Base-by-base conservation (phyloP, 495 filamentous ascomycete species). In the Talaromyces trachyspermus region DNA sequence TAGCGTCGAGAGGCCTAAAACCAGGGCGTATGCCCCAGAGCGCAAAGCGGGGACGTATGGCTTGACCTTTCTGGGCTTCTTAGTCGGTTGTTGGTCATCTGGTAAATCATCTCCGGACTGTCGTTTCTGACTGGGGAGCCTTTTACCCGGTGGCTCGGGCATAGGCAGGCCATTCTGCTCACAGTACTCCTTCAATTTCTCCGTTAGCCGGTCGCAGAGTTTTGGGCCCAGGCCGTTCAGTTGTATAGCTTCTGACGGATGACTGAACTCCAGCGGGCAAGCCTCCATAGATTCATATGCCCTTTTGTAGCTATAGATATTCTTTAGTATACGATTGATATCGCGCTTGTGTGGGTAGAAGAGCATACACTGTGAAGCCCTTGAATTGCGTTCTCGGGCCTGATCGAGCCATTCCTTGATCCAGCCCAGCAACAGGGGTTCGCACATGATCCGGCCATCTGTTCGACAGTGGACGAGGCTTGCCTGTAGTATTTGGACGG, bases 281-380 rank as follows among this genome's bases (percentile, higher is more conserved):
- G 77, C 75, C 68, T 85, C 89, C 65, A 94, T 78, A 9, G 87
- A 85, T 41, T 86, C 78, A 55, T 89, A 89, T 1, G 88, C 88
- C 47, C 83, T 84, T 56, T 84, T 88, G 64, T 89, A 91, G 0
- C 76, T 79, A 25, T 8, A 9, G 43, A 26, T 5, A 29, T 15
- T 41, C 59, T 26, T 57, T 56, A 44, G 7, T n/a, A 39, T 23
- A 11, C 5, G 17, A 35, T 24, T 25, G 12, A 12, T 23, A 17
- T 8, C 33, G 11, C 8, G 12, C 4, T 14, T 15, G 8, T 20
- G n/a, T 29, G 19, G 42, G 32, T 14, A 17, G 10, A 42, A 30
- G 48, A 48, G 63, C 72, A 23, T 19, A 80, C 61, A 78, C 78
- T 37, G 72, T 78, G 12, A 79, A 69, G 33, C 83, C 83, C 56